These are phyloP conservation scores for Calonectria pseudoreteaudii DNA, from an alignment of 2,329 filamentous ascomycete species.

Conservation along the genomic window DNA sequence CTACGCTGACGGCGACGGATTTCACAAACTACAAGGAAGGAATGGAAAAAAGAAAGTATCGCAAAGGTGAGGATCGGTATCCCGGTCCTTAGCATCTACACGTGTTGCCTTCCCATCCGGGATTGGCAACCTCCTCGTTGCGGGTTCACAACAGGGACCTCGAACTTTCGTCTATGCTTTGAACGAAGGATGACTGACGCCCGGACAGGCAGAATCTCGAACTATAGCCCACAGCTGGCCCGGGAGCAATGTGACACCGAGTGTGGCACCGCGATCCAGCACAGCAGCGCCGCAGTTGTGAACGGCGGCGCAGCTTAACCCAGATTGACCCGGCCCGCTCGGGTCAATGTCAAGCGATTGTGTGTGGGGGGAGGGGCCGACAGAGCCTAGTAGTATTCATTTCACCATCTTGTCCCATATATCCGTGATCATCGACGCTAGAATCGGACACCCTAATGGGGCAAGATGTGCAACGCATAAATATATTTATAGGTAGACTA, in stretches of 20 bases:
- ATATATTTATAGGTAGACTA: background rate
- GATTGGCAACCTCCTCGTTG: background rate
- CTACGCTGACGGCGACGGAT: background rate
- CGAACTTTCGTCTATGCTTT: background rate
- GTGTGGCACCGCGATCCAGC: background rate
- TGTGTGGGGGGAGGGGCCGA: background rate
- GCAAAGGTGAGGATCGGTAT: background rate
- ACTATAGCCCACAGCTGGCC: background rate
- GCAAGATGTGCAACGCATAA: constrained; percentile 3
- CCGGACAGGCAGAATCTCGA: background rate
- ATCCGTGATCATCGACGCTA: constrained; percentile 5
- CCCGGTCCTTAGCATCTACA: background rate
- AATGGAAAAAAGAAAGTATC: background rate
- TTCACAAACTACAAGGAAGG: background rate
- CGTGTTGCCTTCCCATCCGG: background rate
- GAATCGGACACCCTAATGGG: background rate
- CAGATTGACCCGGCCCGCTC: background rate
- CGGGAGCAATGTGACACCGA: background rate
- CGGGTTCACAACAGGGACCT: background rate
- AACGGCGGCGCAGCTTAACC: background rate
- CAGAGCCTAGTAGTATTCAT: background rate
- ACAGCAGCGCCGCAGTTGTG: background rate
- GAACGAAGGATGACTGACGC: background rate
- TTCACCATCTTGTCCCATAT: background rate
- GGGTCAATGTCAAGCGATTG: background rate